These are phyloP conservation scores for Cucurbita ficifolia DNA, from an alignment of 306 rosid genomes.

Conservation along the genomic window DNA sequence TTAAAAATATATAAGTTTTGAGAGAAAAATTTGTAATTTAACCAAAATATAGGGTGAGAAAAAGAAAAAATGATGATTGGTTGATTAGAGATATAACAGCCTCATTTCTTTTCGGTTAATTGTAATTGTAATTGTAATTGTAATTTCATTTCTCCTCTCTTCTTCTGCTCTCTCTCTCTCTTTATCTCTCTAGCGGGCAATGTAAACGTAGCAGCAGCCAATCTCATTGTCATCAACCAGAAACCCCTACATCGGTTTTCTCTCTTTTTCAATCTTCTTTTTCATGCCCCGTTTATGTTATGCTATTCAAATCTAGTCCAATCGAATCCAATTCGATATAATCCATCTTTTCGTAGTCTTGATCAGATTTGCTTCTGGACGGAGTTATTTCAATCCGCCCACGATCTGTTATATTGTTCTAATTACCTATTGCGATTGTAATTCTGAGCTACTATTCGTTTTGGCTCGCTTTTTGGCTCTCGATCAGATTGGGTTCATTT, in stretches of 20 bases:
- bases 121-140: too few species aligned
- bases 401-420: constrained; percentile 14
- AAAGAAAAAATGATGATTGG: not conserved
- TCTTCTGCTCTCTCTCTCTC: not conserved
- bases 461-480: constrained; percentile 13
- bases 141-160: not conserved
- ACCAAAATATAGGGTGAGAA: too few species aligned
- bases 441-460: constrained; percentile 13
- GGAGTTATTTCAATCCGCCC: constrained; percentile 27
- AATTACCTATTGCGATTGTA: constrained; percentile 3
- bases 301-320: constrained; percentile 7
- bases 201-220: constrained; percentile 36
- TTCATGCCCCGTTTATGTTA: constrained; percentile 5
- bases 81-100: constrained; percentile 17
- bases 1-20: too few species aligned
- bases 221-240: constrained; percentile 55
- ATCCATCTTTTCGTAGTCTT: not conserved
- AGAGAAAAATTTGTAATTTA: too few species aligned
- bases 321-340: constrained; percentile 7
- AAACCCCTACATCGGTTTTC: constrained; percentile 28
- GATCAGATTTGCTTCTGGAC: constrained; percentile 18
- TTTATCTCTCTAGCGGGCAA: constrained; percentile 12
- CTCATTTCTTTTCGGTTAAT: not conserved
- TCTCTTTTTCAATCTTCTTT: constrained; percentile 26
- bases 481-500: constrained; percentile 28